Evolutionary conservation across 2,329 filamentous ascomycete genomes (phyloP).

Genomic region (Phialocephala sp.): DNA sequence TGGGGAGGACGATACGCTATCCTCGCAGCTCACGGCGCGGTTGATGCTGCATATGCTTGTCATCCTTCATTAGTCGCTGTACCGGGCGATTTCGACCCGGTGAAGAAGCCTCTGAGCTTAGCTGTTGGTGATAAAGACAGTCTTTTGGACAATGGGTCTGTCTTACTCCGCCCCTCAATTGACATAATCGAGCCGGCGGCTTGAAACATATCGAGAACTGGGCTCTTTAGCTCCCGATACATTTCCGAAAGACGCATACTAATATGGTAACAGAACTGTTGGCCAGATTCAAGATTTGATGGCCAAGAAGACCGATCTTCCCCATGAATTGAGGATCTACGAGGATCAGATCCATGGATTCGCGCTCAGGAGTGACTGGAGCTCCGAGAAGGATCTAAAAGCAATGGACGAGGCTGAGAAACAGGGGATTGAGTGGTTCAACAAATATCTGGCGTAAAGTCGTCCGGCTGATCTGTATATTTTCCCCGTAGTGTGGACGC

Average conservation of each 20-base stretch:
- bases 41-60: slow-evolving; percentile 47
- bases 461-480: background rate
- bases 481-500: background rate
- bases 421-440: slow-evolving; percentile 49
- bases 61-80: slow-evolving; percentile 50
- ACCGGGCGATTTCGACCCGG: slow-evolving; percentile 48
- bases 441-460: slow-evolving; percentile 43
- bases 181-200: too few species aligned
- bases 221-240: too few species aligned
- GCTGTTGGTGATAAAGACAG: slow-evolving; percentile 51
- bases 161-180: too few species aligned
- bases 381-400: slow-evolving; percentile 51
- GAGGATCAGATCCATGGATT: slow-evolving; percentile 52
- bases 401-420: slow-evolving; percentile 52
- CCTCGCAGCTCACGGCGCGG: slow-evolving; percentile 48
- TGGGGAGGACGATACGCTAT: slow-evolving; percentile 64
- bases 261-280: slow-evolving; percentile 34
- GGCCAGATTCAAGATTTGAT: slow-evolving; percentile 49
- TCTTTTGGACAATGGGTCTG: slow-evolving; percentile 44
- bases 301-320: slow-evolving; percentile 46
- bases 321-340: slow-evolving; percentile 49
- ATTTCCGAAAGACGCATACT: too few species aligned
- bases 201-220: too few species aligned
- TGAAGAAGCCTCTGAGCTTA: slow-evolving; percentile 48
- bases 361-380: slow-evolving; percentile 50